Evolutionary conservation across 116 monocot species (phyloP).

Genomic region (Trichopus zeylanicus): DNA sequence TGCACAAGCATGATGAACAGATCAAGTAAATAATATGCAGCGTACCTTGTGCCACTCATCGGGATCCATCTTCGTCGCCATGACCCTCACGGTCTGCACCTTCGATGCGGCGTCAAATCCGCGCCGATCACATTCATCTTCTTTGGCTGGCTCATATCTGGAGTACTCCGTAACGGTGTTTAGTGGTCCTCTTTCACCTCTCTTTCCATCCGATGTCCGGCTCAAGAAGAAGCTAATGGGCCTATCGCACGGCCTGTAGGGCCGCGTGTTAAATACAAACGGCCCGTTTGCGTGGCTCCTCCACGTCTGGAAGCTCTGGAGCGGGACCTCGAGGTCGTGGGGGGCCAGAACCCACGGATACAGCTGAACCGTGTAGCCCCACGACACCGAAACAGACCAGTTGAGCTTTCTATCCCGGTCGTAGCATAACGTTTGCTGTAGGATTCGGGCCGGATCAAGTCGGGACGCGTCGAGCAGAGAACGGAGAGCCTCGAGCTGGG

Average conservation of each 20-base stretch:
- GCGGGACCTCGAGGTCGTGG: conserved; percentile 27
- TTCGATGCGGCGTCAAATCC: neutral
- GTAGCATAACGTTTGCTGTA: conserved; percentile 47
- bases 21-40: too few species aligned
- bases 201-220: conserved; percentile 5
- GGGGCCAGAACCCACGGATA: conserved; percentile 33
- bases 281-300: conserved; percentile 26
- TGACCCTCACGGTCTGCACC: conserved; percentile 6
- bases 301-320: conserved; percentile 50
- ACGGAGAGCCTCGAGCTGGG: conserved; percentile 17
- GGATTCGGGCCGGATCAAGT: conserved; percentile 22
- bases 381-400: conserved; percentile 61
- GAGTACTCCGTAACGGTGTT: conserved; percentile 32
- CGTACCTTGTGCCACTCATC: conserved; percentile 4
- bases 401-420: neutral
- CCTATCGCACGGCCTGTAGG: neutral
- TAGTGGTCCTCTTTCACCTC: neutral
- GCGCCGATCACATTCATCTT: neutral
- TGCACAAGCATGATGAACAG: too few species aligned
- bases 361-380: conserved; percentile 75
- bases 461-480: conserved; percentile 15
- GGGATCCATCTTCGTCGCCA: conserved; percentile 6
- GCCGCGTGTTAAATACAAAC: conserved; percentile 61
- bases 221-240: conserved; percentile 42
- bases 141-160: neutral